Evolutionary conservation across 2,329 filamentous ascomycete species (phyloP).

Genomic region (Hansfordia pulvinata): DNA sequence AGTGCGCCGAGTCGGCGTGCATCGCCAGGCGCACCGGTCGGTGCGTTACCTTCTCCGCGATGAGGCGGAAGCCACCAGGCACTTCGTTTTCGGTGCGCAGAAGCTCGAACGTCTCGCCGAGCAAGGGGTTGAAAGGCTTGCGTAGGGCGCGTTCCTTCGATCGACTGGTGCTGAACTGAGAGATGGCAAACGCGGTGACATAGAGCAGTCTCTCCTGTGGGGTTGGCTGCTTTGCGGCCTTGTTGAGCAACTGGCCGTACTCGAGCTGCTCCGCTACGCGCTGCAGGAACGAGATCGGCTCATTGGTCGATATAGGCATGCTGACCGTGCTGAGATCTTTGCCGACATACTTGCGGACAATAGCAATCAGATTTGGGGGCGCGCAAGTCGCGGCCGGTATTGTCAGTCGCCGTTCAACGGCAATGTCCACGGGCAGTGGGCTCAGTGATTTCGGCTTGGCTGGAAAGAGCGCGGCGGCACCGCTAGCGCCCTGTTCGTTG

Average conservation of each 20-base stretch:
- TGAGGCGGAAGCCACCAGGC: slow-evolving; percentile 65
- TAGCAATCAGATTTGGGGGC: slow-evolving; percentile 85
- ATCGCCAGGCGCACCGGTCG: slow-evolving; percentile 85
- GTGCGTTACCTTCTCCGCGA: slow-evolving; percentile 94
- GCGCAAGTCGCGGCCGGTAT: slow-evolving; percentile 62
- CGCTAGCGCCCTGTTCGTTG: slow-evolving; percentile 39
- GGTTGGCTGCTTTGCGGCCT: slow-evolving; percentile 49
- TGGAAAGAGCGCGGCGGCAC: slow-evolving; percentile 63
- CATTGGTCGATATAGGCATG: slow-evolving; percentile 95
- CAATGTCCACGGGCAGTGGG: slow-evolving; percentile 60
- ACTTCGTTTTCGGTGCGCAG: slow-evolving; percentile 67
- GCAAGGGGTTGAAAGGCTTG: slow-evolving; percentile 94
- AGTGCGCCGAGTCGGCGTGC: slow-evolving; percentile 75
- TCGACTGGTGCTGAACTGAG: slow-evolving; percentile 67
- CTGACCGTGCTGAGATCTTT: slow-evolving; percentile 95
- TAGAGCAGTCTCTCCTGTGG: slow-evolving; percentile 62
- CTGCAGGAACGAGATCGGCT: slow-evolving; percentile 79
- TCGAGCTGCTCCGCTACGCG: slow-evolving; percentile 83
- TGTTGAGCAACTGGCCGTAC: slow-evolving; percentile 74
- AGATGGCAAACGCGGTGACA: slow-evolving; percentile 82
- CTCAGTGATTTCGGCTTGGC: slow-evolving; percentile 59
- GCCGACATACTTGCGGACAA: slow-evolving; percentile 92
- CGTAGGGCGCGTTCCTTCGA: slow-evolving; percentile 84
- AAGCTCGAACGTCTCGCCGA: slow-evolving; percentile 91
- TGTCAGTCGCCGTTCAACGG: slow-evolving; percentile 52